These are phyloP conservation scores for Naumovozyma castellii DNA, from an alignment of 805 yeast genomes.

Conservation along the genomic window DNA sequence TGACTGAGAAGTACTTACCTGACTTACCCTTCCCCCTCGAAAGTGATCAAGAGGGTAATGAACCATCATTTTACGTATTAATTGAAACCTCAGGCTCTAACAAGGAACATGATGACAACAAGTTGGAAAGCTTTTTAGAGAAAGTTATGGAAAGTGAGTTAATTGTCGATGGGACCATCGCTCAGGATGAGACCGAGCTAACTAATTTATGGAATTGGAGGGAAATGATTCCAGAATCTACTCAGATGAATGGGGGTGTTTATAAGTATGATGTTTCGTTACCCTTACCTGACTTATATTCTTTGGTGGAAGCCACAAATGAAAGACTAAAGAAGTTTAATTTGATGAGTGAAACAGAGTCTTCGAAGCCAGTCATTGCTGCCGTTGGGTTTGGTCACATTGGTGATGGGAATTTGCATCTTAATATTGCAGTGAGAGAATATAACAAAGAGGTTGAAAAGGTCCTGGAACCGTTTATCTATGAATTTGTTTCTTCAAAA, in stretches of 20 bases:
- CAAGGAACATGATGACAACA: constrained; percentile 86
- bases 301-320: constrained; percentile 71
- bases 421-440: constrained; percentile 82
- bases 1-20: constrained; percentile 54
- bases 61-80: constrained; percentile 80
- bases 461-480: constrained; percentile 85
- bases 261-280: constrained; percentile 94
- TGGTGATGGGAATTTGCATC: constrained; percentile 94
- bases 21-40: constrained; percentile 65
- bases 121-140: constrained; percentile 77
- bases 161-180: constrained; percentile 89
- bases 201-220: constrained; percentile 89
- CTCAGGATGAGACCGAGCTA: constrained; percentile 88
- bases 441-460: constrained; percentile 73
- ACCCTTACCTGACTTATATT: constrained; percentile 74
- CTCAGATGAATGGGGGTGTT: constrained; percentile 81
- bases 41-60: constrained; percentile 27
- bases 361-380: constrained; percentile 60
- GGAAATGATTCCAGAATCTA: constrained; percentile 86
- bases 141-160: constrained; percentile 72
- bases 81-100: constrained; percentile 96
- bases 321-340: constrained; percentile 46
- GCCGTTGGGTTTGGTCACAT: constrained; percentile 97
- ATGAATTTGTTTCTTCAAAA: constrained; percentile 66
- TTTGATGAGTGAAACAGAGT: constrained; percentile 41